These are phyloP conservation scores for Huntiella abstrusa DNA, from an alignment of 2,329 filamentous ascomycete species.

Conservation along the genomic window DNA sequence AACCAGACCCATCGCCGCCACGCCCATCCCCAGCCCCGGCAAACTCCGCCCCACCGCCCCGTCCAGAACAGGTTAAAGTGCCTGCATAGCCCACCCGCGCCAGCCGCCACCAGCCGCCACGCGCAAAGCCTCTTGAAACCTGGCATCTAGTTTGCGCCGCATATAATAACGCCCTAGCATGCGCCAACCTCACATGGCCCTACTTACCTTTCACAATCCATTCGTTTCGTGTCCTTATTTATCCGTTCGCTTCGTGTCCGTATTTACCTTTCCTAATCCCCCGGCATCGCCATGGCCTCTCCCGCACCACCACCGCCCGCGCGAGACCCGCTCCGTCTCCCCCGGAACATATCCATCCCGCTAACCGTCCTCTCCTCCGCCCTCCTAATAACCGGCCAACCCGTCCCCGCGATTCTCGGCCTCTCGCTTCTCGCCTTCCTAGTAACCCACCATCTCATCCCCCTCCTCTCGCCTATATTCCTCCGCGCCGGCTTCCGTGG, in stretches of 20 bases:
- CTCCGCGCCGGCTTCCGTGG: constrained; percentile 78
- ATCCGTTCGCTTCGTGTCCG: no score
- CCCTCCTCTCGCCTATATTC: constrained; percentile 84
- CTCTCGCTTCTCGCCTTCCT: constrained; percentile 73
- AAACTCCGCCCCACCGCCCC: no score
- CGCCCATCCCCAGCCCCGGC: no score
- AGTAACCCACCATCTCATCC: constrained; percentile 66
- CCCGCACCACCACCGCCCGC: constrained; percentile 27
- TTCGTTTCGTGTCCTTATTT: no score
- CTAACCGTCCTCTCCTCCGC: constrained; percentile 61
- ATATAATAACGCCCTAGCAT: no score
- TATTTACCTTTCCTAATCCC: no score
- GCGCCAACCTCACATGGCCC: no score
- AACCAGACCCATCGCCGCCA: no score
- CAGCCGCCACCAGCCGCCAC: neutral
- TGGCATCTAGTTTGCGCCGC: no score
- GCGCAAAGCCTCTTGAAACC: no score
- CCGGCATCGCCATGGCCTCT: constrained; percentile 15
- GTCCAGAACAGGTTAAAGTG: no score
- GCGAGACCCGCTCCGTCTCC: constrained; percentile 32
- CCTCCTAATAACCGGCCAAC: constrained; percentile 58
- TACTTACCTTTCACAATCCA: no score
- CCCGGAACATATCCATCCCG: constrained; percentile 49
- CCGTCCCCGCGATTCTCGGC: constrained; percentile 71
- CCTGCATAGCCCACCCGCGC: neutral